Conservation (phyloP, 768 basidiomycete species). For the Pleurotus sapidus region DNA sequence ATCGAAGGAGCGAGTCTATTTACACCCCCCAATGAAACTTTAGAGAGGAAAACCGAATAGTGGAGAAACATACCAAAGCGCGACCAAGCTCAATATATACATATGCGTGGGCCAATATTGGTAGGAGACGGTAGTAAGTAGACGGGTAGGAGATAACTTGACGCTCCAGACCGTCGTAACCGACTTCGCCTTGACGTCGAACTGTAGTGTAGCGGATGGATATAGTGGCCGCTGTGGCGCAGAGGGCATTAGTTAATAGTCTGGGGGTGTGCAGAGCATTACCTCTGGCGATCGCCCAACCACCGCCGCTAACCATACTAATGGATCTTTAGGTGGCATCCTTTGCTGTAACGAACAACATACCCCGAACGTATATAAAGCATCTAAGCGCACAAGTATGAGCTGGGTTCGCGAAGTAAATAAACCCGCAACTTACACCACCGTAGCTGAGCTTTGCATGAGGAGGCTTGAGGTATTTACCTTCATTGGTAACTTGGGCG, state of each 20-base stretch:
- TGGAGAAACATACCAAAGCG: constrained; percentile 41
- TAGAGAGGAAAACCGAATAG: neutral
- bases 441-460: constrained; percentile 77
- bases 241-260: neutral
- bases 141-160: constrained; percentile 76
- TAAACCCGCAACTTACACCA: constrained; percentile 45
- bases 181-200: constrained; percentile 60
- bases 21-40: neutral
- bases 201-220: constrained; percentile 73
- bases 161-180: constrained; percentile 51
- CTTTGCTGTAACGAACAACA: constrained; percentile 11
- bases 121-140: constrained; percentile 68
- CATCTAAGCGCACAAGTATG: constrained; percentile 44
- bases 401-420: neutral
- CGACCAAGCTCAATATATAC: constrained; percentile 66
- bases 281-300: constrained; percentile 70
- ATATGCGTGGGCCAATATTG: constrained; percentile 65
- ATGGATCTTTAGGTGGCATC: neutral
- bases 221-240: constrained; percentile 47
- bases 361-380: constrained; percentile 68
- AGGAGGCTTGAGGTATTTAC: constrained; percentile 61
- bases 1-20: constrained; percentile 48
- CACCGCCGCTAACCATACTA: constrained; percentile 64
- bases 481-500: constrained; percentile 63
- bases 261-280: neutral